phyloP scores from a whole-genome alignment of 345 rosid species.

The Acer campestre region DNA sequence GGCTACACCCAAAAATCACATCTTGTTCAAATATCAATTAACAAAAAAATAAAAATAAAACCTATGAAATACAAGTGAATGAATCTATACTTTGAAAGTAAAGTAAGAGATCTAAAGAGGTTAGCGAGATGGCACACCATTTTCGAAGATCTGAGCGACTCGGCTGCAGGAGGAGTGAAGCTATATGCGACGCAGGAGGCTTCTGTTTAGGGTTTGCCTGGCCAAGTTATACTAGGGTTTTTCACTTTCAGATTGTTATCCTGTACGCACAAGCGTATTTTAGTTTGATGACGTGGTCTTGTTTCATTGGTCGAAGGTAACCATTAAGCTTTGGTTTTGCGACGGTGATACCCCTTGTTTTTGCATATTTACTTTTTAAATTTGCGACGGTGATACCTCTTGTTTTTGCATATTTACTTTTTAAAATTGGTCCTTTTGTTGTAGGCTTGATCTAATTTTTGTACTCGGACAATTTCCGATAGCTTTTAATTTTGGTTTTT shows the following conservation, averaged over 20 bases:
- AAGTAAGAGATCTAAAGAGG: not conserved
- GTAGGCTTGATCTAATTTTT: too few relatives aligned
- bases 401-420: conserved; percentile 1
- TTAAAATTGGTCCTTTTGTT: not conserved
- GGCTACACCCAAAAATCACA: conserved; percentile 41
- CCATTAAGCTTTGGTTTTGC: not conserved
- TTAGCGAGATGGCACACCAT: conserved; percentile 4
- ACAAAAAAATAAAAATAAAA: too few relatives aligned
- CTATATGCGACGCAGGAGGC: not conserved
- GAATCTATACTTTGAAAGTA: not conserved
- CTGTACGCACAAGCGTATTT: not conserved
- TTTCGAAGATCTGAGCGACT: not conserved
- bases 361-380: conserved; percentile 3
- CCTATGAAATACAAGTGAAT: not conserved
- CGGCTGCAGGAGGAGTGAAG: not conserved
- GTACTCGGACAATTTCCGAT: too few relatives aligned
- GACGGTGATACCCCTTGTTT: not conserved
- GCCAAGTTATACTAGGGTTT: conserved; percentile 1
- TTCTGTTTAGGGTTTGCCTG: not conserved
- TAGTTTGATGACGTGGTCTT: not conserved
- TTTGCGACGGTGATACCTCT: not conserved
- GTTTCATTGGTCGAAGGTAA: not conserved
- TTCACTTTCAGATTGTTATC: not conserved
- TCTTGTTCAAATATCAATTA: not conserved
- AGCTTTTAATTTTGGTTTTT: too few relatives aligned